These are phyloP conservation scores for Huntiella abstrusa DNA, from an alignment of 2,329 filamentous ascomycete genomes.

Conservation along the genomic window DNA sequence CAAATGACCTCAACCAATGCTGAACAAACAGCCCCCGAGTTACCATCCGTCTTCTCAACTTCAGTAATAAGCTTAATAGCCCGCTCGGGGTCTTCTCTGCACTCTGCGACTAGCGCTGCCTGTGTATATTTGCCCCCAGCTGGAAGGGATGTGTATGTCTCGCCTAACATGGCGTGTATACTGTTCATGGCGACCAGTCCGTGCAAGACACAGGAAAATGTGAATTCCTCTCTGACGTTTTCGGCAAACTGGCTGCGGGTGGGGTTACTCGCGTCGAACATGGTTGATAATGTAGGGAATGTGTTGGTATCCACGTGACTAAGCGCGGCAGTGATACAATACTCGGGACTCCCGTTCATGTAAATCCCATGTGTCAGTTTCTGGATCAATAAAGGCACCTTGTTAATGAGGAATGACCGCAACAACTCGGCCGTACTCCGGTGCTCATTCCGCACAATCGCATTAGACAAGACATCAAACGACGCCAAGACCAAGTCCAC, in stretches of 20 bases:
- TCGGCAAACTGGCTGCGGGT: slow-evolving; percentile 38
- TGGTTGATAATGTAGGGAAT: slow-evolving; percentile 40
- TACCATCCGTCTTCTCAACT: slow-evolving; percentile 78
- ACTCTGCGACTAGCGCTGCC: slow-evolving; percentile 60
- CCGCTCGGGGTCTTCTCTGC: slow-evolving; percentile 54
- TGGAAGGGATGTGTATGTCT: slow-evolving; percentile 63
- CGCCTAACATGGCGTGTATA: slow-evolving; percentile 63
- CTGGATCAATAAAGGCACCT: slow-evolving; percentile 35
- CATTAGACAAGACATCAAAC: slow-evolving; percentile 79
- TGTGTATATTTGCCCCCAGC: slow-evolving; percentile 57
- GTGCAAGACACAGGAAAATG: slow-evolving; percentile 79
- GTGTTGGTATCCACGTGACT: slow-evolving; percentile 66
- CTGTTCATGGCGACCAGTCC: slow-evolving; percentile 61
- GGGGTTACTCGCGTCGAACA: slow-evolving; percentile 35
- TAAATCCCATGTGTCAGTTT: slow-evolving; percentile 44
- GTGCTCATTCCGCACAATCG: slow-evolving; percentile 48
- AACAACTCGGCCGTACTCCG: slow-evolving; percentile 48
- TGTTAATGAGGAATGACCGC: slow-evolving; percentile 68
- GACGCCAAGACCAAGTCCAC: slow-evolving; percentile 72
- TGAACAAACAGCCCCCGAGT: slow-evolving; percentile 67
- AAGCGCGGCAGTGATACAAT: slow-evolving; percentile 51
- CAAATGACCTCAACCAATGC: slow-evolving; percentile 56
- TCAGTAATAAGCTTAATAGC: slow-evolving; percentile 62
- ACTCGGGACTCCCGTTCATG: slow-evolving; percentile 56
- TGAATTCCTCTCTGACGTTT: slow-evolving; percentile 50